Evolutionary conservation across 768 basidiomycete species (phyloP), one percentile per base, ranked within the genome.

Genomic region (Cystobasidium ongulense): DNA sequence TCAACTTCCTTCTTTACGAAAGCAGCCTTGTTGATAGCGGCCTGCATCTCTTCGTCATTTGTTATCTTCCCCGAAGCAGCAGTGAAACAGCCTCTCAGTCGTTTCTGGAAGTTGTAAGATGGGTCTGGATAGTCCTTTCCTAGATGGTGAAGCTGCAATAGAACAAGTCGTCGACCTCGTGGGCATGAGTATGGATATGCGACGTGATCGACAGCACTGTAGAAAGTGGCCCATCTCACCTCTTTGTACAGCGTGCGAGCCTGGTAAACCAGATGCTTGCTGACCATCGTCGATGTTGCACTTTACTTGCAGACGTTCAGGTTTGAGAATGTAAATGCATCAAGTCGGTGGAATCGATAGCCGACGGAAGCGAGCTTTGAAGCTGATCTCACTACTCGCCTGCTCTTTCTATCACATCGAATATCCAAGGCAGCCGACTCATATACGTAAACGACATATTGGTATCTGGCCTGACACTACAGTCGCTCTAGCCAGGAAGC

Each of bases 71-170:
- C 29, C 18, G 36, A 52, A 57, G 68, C 53, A 17, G 68, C 52
- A 5, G n/a, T 35, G 53, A 71, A 71, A 36, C 68, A 71, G 17
- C 53, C 68, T 25, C 43, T 10, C n/a, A 71, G 36, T 17, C 68
- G 68, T 36, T 54, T 59, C 13, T 36, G 2, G 68, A 71, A 71
- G 29, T 71, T 54, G 53, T 71, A 71, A 1, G 53, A 57, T 23
- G 68, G 68, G 27, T 71, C 68, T 4, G 68, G 68, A 71, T 71
- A 71, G 68, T 71, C 68, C n/a, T 54, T 52, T 8, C 68, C 68
- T 33, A 71, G 68, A 36, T 71, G 43, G 68, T 39, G 29, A 29
- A 71, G 68, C 68, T 71, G 67, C 39, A 39, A 17, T 33, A 7
- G 62, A 36, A 17, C 18, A 7, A 33, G 31, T 63, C n/a, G 21